Percentiles rank a stretch among this genome's conserved stretches.
Evolutionary conservation across 2,329 filamentous ascomycete genomes (phyloP).

Genomic region (Lecanosticta acicola): DNA sequence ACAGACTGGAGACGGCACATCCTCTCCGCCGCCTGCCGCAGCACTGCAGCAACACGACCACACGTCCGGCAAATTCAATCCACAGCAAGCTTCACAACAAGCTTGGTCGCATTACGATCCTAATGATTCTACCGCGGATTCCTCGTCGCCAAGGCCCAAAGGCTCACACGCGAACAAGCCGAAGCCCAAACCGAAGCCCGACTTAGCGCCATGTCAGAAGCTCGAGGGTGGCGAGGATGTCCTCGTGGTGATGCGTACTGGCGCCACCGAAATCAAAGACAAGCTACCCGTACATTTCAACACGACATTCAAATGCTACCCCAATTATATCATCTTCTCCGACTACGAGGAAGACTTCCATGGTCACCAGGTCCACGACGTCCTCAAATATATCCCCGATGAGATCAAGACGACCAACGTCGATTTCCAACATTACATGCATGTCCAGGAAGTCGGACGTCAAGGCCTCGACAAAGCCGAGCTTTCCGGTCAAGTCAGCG

Average conservation of each 20-base stretch:
- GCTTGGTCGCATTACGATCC: not conserved
- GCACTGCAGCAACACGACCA: too few species aligned
- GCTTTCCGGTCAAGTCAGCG: conserved; percentile 21
- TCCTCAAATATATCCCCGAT: conserved; percentile 29
- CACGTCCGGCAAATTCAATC: too few species aligned
- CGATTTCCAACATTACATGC: conserved; percentile 36
- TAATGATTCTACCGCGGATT: not conserved
- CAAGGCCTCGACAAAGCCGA: conserved; percentile 29
- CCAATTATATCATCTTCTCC: conserved; percentile 54
- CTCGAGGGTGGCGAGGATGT: conserved; percentile 42
- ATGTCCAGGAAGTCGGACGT: conserved; percentile 30
- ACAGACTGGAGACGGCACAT: too few species aligned
- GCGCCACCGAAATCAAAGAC: conserved; percentile 51
- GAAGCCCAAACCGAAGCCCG: not conserved
- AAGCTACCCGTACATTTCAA: conserved; percentile 52
- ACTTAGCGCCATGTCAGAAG: conserved; percentile 11
- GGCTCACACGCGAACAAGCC: not conserved
- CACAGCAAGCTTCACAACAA: conserved; percentile 3
- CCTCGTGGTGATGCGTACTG: conserved; percentile 54
- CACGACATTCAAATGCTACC: conserved; percentile 52
- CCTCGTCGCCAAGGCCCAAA: not conserved
- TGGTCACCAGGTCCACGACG: conserved; percentile 36
- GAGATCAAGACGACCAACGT: conserved; percentile 28
- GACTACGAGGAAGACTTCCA: conserved; percentile 51
- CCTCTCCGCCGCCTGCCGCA: too few species aligned